Conservation (phyloP, 108 stramenopile species). For the Skeletonema costatum region DNA sequence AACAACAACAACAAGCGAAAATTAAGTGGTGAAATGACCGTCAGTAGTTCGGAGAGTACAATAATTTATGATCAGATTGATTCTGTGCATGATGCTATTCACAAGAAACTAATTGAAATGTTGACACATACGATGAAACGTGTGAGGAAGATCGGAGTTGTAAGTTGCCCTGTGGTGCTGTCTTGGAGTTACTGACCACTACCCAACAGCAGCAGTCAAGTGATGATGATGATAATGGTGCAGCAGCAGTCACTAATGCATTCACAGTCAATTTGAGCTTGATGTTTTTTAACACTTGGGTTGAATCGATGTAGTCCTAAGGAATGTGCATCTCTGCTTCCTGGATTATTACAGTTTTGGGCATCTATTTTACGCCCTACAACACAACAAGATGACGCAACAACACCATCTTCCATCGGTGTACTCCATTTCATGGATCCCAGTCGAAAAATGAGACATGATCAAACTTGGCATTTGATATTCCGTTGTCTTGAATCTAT, state of each 20-base stretch:
- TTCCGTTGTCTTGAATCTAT: conserved; percentile 58
- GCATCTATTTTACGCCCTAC: conserved; percentile 10
- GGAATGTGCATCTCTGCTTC: conserved; percentile 46
- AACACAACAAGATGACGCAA: background rate
- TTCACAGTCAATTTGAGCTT: conserved; percentile 77
- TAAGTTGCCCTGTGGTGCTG: conserved; percentile 56
- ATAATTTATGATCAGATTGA: conserved; percentile 9
- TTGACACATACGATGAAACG: conserved; percentile 80
- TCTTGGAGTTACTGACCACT: conserved; percentile 52
- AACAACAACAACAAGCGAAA: conserved; percentile 31
- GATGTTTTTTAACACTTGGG: conserved; percentile 73
- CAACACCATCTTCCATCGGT: background rate
- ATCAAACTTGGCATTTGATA: conserved; percentile 73
- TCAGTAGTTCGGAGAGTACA: background rate
- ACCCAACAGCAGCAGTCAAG: background rate
- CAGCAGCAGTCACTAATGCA: conserved; percentile 44
- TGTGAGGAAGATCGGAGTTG: conserved; percentile 60
- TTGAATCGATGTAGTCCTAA: conserved; percentile 53
- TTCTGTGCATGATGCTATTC: conserved; percentile 54
- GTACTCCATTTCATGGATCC: conserved; percentile 20
- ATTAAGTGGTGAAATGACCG: background rate
- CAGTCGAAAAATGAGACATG: conserved; percentile 49
- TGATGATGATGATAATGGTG: background rate
- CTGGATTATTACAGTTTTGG: conserved; percentile 59
- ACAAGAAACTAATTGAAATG: conserved; percentile 75